A percentile compares a stretch with the other conserved stretches of the same genome.
These are phyloP conservation scores for Fusarium coicis DNA, from an alignment of 2,329 filamentous ascomycete species.

Conservation along the genomic window DNA sequence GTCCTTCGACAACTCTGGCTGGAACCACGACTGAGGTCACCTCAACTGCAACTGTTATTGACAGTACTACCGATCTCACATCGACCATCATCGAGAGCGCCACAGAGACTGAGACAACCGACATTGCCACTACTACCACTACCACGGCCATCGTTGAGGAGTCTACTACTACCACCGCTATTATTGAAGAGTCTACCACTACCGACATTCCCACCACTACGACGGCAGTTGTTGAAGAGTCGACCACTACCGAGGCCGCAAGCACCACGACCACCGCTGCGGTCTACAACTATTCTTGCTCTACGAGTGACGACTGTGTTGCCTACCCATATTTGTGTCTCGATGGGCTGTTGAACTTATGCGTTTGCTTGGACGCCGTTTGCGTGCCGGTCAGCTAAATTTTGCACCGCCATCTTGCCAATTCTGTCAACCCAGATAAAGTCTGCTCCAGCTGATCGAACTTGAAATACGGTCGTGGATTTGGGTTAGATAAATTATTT, in stretches of 20 bases:
- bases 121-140: background rate
- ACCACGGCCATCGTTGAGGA: background rate
- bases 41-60: background rate
- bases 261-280: background rate
- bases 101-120: background rate
- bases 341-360: background rate
- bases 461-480: too few relatives aligned
- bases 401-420: too few relatives aligned
- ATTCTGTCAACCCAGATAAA: too few relatives aligned
- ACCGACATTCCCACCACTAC: background rate
- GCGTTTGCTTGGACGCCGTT: background rate
- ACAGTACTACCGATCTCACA: background rate
- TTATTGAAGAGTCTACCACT: background rate
- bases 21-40: background rate
- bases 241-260: background rate
- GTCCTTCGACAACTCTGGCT: background rate
- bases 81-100: background rate
- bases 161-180: background rate
- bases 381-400: background rate
- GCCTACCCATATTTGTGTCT: background rate
- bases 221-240: background rate
- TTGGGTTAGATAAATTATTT: accelerated
- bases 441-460: too few relatives aligned
- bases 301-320: background rate
- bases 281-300: accelerated